Evolutionary conservation across 345 rosid genomes (phyloP).

Genomic region (Gossypioides kirkii): DNA sequence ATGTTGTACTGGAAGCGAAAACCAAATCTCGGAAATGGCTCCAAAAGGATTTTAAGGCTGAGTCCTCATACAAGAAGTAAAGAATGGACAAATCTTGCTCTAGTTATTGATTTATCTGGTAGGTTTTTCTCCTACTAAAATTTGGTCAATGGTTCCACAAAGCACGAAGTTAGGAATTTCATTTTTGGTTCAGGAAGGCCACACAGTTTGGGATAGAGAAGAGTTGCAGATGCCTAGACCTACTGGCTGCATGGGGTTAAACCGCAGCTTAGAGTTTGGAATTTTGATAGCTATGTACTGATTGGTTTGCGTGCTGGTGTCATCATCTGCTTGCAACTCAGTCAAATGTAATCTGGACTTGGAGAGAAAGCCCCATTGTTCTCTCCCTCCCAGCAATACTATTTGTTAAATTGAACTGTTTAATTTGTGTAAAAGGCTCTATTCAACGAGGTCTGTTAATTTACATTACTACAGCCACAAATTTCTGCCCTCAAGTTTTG

Average conservation of each 20-base stretch:
- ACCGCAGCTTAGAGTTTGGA: not conserved
- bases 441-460: not conserved
- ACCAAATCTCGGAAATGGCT: constrained; percentile 46
- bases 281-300: no score
- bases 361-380: not conserved
- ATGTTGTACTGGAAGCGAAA: constrained; percentile 69
- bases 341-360: not conserved
- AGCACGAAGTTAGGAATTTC: not conserved
- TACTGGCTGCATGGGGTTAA: not conserved
- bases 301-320: no score
- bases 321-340: not conserved
- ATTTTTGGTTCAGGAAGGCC: no score
- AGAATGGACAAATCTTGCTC: not conserved
- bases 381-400: not conserved
- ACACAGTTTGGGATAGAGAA: not conserved
- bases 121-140: not conserved
- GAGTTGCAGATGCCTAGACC: not conserved
- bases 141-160: not conserved
- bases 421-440: not conserved
- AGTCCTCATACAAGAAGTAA: constrained; percentile 29
- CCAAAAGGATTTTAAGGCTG: constrained; percentile 49
- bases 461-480: not conserved
- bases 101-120: not conserved
- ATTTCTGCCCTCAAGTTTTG: not conserved
- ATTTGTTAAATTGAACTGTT: not conserved